Evolutionary conservation across 768 basidiomycete genomes (phyloP).

Genomic region (Mycena capillaripes): DNA sequence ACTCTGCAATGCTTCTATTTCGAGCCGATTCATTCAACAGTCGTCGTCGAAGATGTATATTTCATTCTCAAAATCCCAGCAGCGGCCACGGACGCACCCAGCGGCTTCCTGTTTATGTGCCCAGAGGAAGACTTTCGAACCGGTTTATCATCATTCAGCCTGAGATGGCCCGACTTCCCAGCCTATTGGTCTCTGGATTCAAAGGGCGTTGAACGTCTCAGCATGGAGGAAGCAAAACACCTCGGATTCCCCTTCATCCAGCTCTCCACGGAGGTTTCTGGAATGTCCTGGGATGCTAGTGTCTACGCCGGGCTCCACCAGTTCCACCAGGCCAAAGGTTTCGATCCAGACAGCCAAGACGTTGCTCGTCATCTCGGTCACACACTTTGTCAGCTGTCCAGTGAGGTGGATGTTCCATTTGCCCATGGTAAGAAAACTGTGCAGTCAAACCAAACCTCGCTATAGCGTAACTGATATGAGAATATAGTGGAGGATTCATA

Average conservation of each 20-base stretch:
- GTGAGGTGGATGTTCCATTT: neutral
- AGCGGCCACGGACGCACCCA: neutral
- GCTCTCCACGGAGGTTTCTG: neutral
- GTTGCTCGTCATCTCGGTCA: neutral
- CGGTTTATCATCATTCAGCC: neutral
- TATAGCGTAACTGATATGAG: no score
- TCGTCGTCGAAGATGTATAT: neutral
- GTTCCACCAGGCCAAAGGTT: conserved; percentile 16
- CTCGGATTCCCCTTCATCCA: neutral
- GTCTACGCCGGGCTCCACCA: conserved; percentile 2
- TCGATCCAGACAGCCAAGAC: conserved; percentile 21
- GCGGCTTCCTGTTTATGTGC: neutral
- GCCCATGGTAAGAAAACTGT: no score
- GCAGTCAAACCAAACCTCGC: no score
- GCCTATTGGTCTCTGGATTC: neutral
- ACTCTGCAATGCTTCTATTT: no score
- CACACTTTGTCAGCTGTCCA: neutral
- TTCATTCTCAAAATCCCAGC: neutral
- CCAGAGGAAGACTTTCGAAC: neutral
- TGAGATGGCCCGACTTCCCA: neutral
- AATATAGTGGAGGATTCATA: no score
- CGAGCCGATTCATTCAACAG: neutral
- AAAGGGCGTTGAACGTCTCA: neutral
- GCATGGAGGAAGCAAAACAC: neutral
- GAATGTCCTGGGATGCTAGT: neutral